phyloP scores from a whole-genome alignment of 2,329 filamentous ascomycete species.

The Onygenales sp. region DNA sequence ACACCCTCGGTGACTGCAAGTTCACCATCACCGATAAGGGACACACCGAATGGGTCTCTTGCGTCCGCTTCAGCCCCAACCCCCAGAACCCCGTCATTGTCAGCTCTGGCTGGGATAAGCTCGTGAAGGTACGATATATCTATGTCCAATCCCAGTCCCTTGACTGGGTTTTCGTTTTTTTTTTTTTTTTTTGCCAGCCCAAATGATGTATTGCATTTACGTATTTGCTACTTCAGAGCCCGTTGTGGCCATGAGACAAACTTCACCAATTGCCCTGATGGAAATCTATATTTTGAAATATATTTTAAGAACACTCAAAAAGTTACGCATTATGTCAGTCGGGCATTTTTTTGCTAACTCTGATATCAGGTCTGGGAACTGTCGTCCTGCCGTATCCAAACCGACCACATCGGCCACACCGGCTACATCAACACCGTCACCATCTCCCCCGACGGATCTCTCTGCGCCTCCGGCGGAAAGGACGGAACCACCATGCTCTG shows the following conservation, averaged over 20 bases:
- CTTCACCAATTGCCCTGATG: constrained; percentile 58
- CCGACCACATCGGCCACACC: constrained; percentile 99
- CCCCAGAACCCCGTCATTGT: constrained; percentile 99
- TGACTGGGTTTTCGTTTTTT: constrained; percentile 4
- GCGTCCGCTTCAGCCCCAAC: constrained; percentile 99
- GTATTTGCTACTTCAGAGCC: constrained; percentile 99
- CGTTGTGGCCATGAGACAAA: constrained; percentile 89
- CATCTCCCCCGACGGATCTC: constrained; percentile 98
- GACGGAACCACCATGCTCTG: constrained; percentile 99
- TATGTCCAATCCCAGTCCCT: not conserved
- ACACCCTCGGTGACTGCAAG: constrained; percentile 99
- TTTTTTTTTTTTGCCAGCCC: constrained; percentile 27
- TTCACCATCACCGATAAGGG: constrained; percentile 99
- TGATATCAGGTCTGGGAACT: constrained; percentile 86
- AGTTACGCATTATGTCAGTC: not conserved
- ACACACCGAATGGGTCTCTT: constrained; percentile 99
- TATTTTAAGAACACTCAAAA: constrained; percentile 14
- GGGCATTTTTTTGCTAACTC: constrained; percentile 18
- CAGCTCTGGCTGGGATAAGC: constrained; percentile 97
- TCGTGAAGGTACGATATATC: constrained; percentile 81
- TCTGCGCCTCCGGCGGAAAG: constrained; percentile 98
- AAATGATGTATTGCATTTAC: constrained; percentile 88
- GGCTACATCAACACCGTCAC: constrained; percentile 99
- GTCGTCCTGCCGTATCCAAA: constrained; percentile 98
- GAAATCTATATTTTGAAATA: constrained; percentile 15